A percentile compares a stretch with the other conserved stretches of the same genome.
phyloP scores from a whole-genome alignment of 352 stramenopile species.

The Phytophthora aleatoria region DNA sequence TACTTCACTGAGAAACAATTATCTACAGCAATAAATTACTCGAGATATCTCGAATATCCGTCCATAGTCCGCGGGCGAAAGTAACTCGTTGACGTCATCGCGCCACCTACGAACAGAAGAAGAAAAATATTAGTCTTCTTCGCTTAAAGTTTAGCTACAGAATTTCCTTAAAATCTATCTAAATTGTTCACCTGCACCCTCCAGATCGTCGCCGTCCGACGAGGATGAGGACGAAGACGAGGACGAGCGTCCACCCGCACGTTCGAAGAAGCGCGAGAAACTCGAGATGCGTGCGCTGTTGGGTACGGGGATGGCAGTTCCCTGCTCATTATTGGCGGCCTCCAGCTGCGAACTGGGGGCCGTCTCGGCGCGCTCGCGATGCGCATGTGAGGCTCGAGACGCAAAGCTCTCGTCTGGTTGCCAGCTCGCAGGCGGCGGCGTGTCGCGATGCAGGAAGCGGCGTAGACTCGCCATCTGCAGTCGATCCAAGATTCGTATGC shows the following conservation, averaged over 20 bases:
- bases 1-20: neutral
- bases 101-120: slow-evolving; percentile 6
- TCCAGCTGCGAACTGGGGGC: slow-evolving; percentile 28
- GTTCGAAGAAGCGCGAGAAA: slow-evolving; percentile 42
- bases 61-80: slow-evolving; percentile 65
- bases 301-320: slow-evolving; percentile 18
- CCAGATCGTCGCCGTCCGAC: slow-evolving; percentile 29
- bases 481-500: slow-evolving; percentile 23
- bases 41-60: slow-evolving; percentile 65
- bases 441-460: slow-evolving; percentile 29
- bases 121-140: slow-evolving; percentile 6
- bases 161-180: slow-evolving; percentile 1
- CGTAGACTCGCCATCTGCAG: slow-evolving; percentile 24
- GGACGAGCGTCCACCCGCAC: slow-evolving; percentile 21
- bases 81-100: slow-evolving; percentile 61
- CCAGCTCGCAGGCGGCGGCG: slow-evolving; percentile 3
- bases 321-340: slow-evolving; percentile 2
- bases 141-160: neutral
- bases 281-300: slow-evolving; percentile 15
- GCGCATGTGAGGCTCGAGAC: slow-evolving; percentile 23
- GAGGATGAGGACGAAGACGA: slow-evolving; percentile 40
- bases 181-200: slow-evolving; percentile 18
- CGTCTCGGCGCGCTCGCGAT: slow-evolving; percentile 39
- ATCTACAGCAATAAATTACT: slow-evolving; percentile 34
- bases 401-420: slow-evolving; percentile 11